Conservation (phyloP, 1,284 basidiomycete species). For the Spongispora temasekensis region DNA sequence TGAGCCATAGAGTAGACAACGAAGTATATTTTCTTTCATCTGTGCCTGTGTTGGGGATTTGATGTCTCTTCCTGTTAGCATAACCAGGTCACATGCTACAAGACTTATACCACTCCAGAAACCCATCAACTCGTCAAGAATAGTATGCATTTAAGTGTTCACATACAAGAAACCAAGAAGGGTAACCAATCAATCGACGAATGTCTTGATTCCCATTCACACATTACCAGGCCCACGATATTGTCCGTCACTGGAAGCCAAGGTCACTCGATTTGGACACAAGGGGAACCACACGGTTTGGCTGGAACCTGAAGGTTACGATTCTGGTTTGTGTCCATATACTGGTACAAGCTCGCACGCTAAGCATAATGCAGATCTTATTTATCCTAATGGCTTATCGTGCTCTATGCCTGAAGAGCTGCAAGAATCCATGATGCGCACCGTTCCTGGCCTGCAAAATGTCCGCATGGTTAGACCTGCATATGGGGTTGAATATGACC, state of each 20-base stretch:
- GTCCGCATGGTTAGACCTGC: constrained; percentile 82
- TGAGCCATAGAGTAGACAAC: constrained; percentile 52
- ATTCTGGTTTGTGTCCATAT: constrained; percentile 58
- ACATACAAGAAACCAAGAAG: constrained; percentile 86
- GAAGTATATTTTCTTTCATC: constrained; percentile 38
- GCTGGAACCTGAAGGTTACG: constrained; percentile 91
- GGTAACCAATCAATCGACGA: constrained; percentile 40
- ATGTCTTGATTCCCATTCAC: not conserved
- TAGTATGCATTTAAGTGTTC: constrained; percentile 75
- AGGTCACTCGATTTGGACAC: constrained; percentile 77
- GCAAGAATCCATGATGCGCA: constrained; percentile 79
- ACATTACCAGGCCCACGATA: constrained; percentile 75
- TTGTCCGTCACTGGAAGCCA: constrained; percentile 89
- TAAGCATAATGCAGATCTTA: constrained; percentile 52
- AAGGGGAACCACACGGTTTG: constrained; percentile 78
- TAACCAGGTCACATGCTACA: constrained; percentile 74
- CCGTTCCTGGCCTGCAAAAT: constrained; percentile 82
- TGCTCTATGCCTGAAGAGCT: constrained; percentile 84
- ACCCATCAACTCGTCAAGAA: constrained; percentile 77
- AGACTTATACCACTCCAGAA: constrained; percentile 69
- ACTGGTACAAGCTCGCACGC: not conserved
- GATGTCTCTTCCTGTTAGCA: constrained; percentile 40
- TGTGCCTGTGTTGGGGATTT: not conserved
- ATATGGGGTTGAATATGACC: constrained; percentile 93
- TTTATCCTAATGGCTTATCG: constrained; percentile 90